Conservation (phyloP, 2,329 filamentous ascomycete genomes). For the Aspergillus hortae region DNA sequence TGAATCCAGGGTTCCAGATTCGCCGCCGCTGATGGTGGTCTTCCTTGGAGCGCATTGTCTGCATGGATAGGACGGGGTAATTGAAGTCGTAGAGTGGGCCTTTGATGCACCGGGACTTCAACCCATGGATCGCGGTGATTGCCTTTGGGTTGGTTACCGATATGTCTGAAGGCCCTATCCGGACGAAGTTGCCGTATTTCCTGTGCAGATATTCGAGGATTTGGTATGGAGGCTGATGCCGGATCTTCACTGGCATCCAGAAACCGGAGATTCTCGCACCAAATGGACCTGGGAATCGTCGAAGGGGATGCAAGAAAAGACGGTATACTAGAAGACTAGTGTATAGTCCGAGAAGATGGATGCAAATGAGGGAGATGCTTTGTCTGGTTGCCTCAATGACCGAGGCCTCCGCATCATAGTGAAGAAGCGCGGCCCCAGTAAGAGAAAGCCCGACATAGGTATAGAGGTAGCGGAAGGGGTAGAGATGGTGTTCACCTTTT, state of each 20-base stretch:
- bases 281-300: neutral
- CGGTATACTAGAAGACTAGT: neutral
- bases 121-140: neutral
- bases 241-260: neutral
- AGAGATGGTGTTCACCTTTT: neutral
- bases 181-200: constrained; percentile 1
- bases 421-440: neutral
- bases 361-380: neutral
- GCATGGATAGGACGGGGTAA: neutral
- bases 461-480: neutral
- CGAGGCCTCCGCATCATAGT: neutral
- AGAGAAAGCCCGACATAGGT: neutral
- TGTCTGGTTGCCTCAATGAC: neutral
- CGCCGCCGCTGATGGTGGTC: too few species aligned
- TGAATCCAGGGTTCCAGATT: too few species aligned
- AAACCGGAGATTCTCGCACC: neutral
- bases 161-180: neutral
- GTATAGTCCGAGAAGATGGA: neutral
- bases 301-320: neutral
- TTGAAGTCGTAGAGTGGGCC: neutral
- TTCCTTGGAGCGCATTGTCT: too few species aligned
- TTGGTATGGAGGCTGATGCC: neutral
- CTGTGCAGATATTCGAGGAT: neutral
- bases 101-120: neutral
- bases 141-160: neutral